These are phyloP conservation scores for Phlyctochytrium planicorne DNA, from an alignment of 192 early-diverging fungal species.

Conservation along the genomic window DNA sequence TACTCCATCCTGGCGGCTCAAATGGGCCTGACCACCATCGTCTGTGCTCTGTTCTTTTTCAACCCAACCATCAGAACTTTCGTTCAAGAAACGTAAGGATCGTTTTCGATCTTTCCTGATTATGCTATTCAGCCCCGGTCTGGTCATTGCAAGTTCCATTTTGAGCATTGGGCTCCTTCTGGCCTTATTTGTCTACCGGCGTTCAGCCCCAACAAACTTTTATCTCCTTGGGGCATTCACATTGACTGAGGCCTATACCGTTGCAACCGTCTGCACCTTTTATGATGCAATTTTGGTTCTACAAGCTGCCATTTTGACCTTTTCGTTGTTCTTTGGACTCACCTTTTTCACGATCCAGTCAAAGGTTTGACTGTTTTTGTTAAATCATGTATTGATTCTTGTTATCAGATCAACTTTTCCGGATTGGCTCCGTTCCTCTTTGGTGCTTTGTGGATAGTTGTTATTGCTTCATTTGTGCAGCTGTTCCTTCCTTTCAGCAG, in stretches of 20 bases:
- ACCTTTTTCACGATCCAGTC: slow-evolving; percentile 80
- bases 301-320: slow-evolving; percentile 73
- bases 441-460: slow-evolving; percentile 58
- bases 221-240: slow-evolving; percentile 66
- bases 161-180: slow-evolving; percentile 4
- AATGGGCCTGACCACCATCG: slow-evolving; percentile 54
- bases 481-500: slow-evolving; percentile 70
- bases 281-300: slow-evolving; percentile 64
- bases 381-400: neutral
- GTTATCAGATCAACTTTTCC: slow-evolving; percentile 19
- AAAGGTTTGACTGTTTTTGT: slow-evolving; percentile 63
- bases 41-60: slow-evolving; percentile 60
- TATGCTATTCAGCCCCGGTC: neutral
- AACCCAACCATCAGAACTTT: slow-evolving; percentile 48
- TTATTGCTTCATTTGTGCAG: slow-evolving; percentile 60
- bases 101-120: neutral
- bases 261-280: slow-evolving; percentile 63
- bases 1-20: slow-evolving; percentile 60
- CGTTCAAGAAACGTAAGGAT: slow-evolving; percentile 51
- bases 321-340: slow-evolving; percentile 67
- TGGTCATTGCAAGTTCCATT: neutral
- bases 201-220: slow-evolving; percentile 9
- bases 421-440: slow-evolving; percentile 44
- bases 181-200: slow-evolving; percentile 13
- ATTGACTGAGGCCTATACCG: slow-evolving; percentile 49